These are phyloP conservation scores for Backusella macrospora DNA, from an alignment of 192 early-diverging fungal genomes.

Conservation along the genomic window DNA sequence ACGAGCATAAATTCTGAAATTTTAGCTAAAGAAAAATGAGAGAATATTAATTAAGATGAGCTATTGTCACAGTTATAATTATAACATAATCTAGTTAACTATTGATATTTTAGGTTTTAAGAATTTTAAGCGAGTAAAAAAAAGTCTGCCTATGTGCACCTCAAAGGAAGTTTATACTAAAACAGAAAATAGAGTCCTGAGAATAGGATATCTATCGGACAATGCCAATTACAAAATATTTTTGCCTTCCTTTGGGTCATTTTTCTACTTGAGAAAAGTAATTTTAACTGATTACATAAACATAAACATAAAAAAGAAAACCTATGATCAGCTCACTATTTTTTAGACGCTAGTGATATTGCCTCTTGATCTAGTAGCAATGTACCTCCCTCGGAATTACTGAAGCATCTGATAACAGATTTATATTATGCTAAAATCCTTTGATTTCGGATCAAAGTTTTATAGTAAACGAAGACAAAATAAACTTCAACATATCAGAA, in stretches of 20 bases:
- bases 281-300: slow-evolving; percentile 8
- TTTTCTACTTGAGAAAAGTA: neutral
- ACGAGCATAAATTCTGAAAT: neutral
- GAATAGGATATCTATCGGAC: neutral
- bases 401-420: neutral
- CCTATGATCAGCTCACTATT: slow-evolving; percentile 11
- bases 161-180: neutral
- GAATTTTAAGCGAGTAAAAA: neutral
- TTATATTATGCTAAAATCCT: neutral
- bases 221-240: neutral
- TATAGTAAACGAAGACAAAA: neutral
- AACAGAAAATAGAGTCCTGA: neutral
- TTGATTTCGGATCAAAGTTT: neutral
- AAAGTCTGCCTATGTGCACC: neutral
- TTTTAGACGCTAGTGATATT: neutral
- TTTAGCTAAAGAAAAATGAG: neutral
- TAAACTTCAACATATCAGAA: neutral
- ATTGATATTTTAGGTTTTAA: neutral
- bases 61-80: neutral
- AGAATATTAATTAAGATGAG: neutral
- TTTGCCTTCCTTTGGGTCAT: neutral
- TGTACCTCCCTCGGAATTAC: neutral
- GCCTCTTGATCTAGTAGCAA: neutral
- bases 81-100: neutral
- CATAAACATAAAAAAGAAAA: neutral